Conservation (phyloP, 495 filamentous ascomycete species). For the Lasiosphaeris hirsuta region DNA sequence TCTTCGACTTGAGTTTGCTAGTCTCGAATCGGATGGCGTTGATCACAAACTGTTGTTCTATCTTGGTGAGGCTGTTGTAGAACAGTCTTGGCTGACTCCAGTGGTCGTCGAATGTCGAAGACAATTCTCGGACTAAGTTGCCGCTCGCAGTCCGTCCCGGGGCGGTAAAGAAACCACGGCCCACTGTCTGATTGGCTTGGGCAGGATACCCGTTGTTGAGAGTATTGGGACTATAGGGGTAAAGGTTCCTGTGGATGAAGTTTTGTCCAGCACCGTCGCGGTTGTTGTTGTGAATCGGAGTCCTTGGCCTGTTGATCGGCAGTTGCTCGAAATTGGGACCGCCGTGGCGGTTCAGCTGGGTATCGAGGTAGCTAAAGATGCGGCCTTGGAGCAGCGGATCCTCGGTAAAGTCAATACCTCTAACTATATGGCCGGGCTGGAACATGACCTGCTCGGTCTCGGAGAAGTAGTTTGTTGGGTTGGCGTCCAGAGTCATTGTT, state of each 20-base stretch:
- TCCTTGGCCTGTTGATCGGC: conserved; percentile 66
- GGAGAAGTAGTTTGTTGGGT: conserved; percentile 74
- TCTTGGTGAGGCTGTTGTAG: conserved; percentile 68
- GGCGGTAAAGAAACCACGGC: conserved; percentile 72
- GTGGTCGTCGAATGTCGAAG: conserved; percentile 66
- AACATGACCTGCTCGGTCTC: conserved; percentile 73
- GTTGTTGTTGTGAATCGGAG: conserved; percentile 72
- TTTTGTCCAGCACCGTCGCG: conserved; percentile 57
- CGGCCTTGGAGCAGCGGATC: conserved; percentile 73
- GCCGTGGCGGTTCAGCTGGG: conserved; percentile 67
- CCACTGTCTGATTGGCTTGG: conserved; percentile 66
- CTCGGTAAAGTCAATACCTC: conserved; percentile 70
- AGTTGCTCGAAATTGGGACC: conserved; percentile 75
- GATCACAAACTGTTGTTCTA: conserved; percentile 73
- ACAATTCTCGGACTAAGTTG: conserved; percentile 54
- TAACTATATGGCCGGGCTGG: conserved; percentile 60
- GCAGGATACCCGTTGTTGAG: conserved; percentile 62
- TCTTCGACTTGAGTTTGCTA: conserved; percentile 52
- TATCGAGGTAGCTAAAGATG: conserved; percentile 73
- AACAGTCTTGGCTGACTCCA: conserved; percentile 76
- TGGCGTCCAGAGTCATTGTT: conserved; percentile 65
- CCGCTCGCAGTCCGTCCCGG: conserved; percentile 55
- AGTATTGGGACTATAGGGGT: conserved; percentile 58
- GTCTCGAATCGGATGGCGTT: conserved; percentile 77
- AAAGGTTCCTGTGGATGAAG: conserved; percentile 52